Base-by-base conservation (phyloP, 768 basidiomycete genomes). In the Russula emetica region DNA sequence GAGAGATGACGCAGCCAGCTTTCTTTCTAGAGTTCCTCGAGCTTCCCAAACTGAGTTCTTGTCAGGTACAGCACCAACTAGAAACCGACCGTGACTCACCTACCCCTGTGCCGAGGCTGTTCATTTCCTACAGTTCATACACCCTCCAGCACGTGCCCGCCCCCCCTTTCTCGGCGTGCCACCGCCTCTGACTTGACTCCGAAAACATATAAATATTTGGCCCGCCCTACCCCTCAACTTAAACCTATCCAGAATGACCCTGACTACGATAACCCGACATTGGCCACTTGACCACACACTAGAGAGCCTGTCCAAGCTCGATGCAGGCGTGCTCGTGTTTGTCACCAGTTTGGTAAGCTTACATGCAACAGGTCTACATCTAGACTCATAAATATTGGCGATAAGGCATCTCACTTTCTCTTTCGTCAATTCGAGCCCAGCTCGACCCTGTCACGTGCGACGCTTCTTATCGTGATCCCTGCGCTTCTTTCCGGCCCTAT, bases 231-330 rank as follows among this genome's bases (percentile, higher is more conserved):
- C 22, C 22, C 14, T 14, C 24, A 26, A 16, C 14, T 34, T 2
- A 20, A 5, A 9, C 52, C 7, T 34, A 69, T 78, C n/a, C 85
- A 84, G 63, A 71, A 61, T 64, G 63, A 40, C 49, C 7, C n/a
- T 28, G 14, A 16, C 54, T 28, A 26, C 54, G 2, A 6, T 59
- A 18, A 32, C 52, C 7, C 28, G 10, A 44, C 22, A 60, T 56
- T 50, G 22, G 36, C 24, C 22, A 5, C 26, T 32, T 5, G 28
- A 6, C 6, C 40, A 13, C 8, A 38, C 30, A 1, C 24, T 13
- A 9, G 11, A 42, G 6, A 44, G 6, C 18, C 22, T 52, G 16
- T 61, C 55, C 26, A 3, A 8, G 8, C 20, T 52, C 20, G 59
- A 44, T 56, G 59, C 28, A 6, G 32, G 52, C 7, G 4, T 61